These are phyloP conservation scores for Pyrus pyrifolia DNA, from an alignment of 306 rosid species.

Conservation along the genomic window DNA sequence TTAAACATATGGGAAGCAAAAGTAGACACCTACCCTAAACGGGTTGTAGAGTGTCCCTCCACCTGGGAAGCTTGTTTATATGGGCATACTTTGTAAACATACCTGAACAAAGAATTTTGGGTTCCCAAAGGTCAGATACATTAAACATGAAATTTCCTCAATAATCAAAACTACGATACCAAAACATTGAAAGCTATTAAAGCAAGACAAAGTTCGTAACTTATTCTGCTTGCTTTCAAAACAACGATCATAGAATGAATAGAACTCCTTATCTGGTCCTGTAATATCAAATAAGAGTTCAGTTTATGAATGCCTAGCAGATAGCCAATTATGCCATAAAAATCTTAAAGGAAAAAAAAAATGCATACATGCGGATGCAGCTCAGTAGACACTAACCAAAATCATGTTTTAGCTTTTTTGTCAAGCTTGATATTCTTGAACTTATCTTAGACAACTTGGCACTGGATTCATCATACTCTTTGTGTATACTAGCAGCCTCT, in stretches of 20 bases:
- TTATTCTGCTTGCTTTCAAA: conserved; percentile 91
- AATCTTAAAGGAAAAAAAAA: conserved; percentile 5
- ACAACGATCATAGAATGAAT: conserved; percentile 76
- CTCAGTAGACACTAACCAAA: conserved; percentile 63
- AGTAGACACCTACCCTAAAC: conserved; percentile 70
- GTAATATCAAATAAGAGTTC: conserved; percentile 26
- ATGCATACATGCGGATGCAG: conserved; percentile 11
- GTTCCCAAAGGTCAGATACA: conserved; percentile 29
- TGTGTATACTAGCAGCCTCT: conserved; percentile 87
- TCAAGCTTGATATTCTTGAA: conserved; percentile 80
- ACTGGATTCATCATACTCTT: conserved; percentile 90
- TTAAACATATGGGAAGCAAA: neutral
- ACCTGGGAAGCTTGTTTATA: conserved; percentile 89
- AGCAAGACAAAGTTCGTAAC: conserved; percentile 36
- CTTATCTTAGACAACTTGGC: conserved; percentile 74
- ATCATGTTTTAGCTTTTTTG: conserved; percentile 69
- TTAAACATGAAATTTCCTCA: conserved; percentile 11
- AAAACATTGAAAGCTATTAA: conserved; percentile 2
- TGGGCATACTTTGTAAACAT: conserved; percentile 92
- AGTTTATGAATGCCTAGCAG: conserved; percentile 28
- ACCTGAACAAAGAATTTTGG: conserved; percentile 54
- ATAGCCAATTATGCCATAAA: conserved; percentile 7
- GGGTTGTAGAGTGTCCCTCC: conserved; percentile 78
- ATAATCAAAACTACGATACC: conserved; percentile 1
- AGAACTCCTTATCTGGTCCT: conserved; percentile 92